A percentile compares a stretch with the other conserved stretches of the same genome.
phyloP scores from a whole-genome alignment of 2,329 filamentous ascomycete genomes.

The Tolypocladium capitatum region DNA sequence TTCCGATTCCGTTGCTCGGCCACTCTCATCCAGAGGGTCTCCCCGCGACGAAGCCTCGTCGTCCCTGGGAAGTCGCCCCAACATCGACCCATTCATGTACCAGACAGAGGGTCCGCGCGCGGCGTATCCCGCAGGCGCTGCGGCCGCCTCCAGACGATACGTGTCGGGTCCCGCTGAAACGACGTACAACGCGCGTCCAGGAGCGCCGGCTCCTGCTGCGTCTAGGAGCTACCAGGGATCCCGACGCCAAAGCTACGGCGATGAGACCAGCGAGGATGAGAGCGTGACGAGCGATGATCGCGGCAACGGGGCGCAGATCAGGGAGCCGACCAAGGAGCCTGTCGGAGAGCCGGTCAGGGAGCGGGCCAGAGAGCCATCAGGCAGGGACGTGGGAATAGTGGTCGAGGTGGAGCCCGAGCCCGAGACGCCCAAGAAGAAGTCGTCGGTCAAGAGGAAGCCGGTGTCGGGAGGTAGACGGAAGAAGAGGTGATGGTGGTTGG shows the following conservation, averaged over 20 bases:
- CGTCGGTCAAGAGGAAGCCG: slow-evolving; percentile 27
- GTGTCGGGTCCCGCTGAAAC: slow-evolving; percentile 20
- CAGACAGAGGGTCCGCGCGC: slow-evolving; percentile 32
- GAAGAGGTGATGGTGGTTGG: slow-evolving; percentile 16
- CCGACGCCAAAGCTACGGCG: slow-evolving; percentile 15
- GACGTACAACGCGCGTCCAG: slow-evolving; percentile 12
- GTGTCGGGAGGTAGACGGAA: slow-evolving; percentile 18
- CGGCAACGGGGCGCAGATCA: slow-evolving; percentile 20
- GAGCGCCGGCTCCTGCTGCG: slow-evolving; percentile 13
- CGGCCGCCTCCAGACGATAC: slow-evolving; percentile 22
- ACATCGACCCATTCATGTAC: slow-evolving; percentile 38
- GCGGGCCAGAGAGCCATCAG: slow-evolving; percentile 14
- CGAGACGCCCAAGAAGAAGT: slow-evolving; percentile 19
- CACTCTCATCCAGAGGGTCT: slow-evolving; percentile 18
- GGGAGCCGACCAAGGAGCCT: slow-evolving; percentile 5
- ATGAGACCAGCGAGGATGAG: slow-evolving; percentile 21
- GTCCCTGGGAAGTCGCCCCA: slow-evolving; percentile 13
- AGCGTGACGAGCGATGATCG: slow-evolving; percentile 23
- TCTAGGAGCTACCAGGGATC: slow-evolving; percentile 19
- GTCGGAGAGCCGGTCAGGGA: slow-evolving; percentile 11
- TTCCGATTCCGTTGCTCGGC: slow-evolving; percentile 27
- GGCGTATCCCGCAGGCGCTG: slow-evolving; percentile 18
- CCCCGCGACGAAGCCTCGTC: slow-evolving; percentile 18
- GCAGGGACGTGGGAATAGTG: slow-evolving; percentile 23
- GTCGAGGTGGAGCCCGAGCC: slow-evolving; percentile 23